These are phyloP conservation scores for Debaryomyces udenii DNA, from an alignment of 1,139 yeast species.

Conservation along the genomic window DNA sequence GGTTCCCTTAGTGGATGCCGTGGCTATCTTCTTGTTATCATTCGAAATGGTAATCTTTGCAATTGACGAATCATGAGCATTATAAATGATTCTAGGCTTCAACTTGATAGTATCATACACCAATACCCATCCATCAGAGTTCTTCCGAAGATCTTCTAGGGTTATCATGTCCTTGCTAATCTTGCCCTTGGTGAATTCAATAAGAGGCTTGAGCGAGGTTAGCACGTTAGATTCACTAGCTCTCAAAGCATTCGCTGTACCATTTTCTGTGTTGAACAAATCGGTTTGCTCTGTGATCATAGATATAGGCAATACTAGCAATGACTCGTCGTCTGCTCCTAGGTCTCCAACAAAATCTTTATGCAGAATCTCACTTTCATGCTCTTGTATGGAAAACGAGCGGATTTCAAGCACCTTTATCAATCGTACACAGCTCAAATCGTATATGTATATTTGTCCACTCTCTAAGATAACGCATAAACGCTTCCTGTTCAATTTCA, in stretches of 20 bases:
- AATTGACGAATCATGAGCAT: slow-evolving; percentile 59
- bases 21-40: slow-evolving; percentile 59
- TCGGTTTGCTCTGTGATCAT: slow-evolving; percentile 33
- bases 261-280: slow-evolving; percentile 25
- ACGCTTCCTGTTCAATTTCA: slow-evolving; percentile 67
- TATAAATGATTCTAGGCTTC: slow-evolving; percentile 57
- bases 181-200: slow-evolving; percentile 26
- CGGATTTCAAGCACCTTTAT: slow-evolving; percentile 63
- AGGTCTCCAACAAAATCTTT: slow-evolving; percentile 49
- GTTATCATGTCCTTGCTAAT: slow-evolving; percentile 21
- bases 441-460: slow-evolving; percentile 72
- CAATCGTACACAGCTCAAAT: slow-evolving; percentile 70
- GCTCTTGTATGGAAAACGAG: slow-evolving; percentile 21
- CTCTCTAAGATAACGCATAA: slow-evolving; percentile 59
- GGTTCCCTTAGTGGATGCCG: slow-evolving; percentile 75
- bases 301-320: slow-evolving; percentile 43
- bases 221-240: slow-evolving; percentile 24
- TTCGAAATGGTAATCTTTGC: slow-evolving; percentile 52
- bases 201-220: slow-evolving; percentile 15
- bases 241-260: slow-evolving; percentile 12
- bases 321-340: slow-evolving; percentile 51
- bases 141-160: slow-evolving; percentile 29
- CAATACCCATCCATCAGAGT: slow-evolving; percentile 45
- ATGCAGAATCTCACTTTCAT: slow-evolving; percentile 15
- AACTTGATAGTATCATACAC: slow-evolving; percentile 64